Conservation (phyloP, 1,139 yeast genomes). For the Blastobotrys serpentis region DNA sequence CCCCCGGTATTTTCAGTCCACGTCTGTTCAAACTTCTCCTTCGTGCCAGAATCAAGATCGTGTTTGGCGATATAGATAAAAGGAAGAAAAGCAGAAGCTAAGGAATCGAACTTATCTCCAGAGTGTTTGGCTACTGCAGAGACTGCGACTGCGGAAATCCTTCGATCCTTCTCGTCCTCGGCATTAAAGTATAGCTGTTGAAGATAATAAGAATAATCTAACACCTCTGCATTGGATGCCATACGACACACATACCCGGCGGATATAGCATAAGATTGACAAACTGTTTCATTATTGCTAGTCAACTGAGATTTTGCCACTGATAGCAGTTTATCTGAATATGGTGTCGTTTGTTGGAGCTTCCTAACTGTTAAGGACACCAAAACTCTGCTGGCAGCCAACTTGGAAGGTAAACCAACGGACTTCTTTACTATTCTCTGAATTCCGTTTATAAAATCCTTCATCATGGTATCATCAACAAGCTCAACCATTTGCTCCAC, state of each 20-base stretch:
- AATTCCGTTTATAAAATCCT: constrained; percentile 51
- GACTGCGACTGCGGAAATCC: constrained; percentile 60
- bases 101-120: constrained; percentile 62
- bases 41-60: constrained; percentile 53
- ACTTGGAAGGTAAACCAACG: constrained; percentile 89
- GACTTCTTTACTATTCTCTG: constrained; percentile 57
- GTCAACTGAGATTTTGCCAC: constrained; percentile 58
- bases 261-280: constrained; percentile 75
- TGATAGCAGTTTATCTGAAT: constrained; percentile 61
- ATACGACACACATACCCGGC: constrained; percentile 77
- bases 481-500: constrained; percentile 65
- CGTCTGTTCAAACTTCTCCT: constrained; percentile 54
- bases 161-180: constrained; percentile 47
- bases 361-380: constrained; percentile 63
- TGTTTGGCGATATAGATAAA: constrained; percentile 75
- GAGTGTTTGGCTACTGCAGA: constrained; percentile 71
- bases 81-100: constrained; percentile 70
- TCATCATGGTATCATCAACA: constrained; percentile 41
- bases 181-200: constrained; percentile 63
- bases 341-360: constrained; percentile 53
- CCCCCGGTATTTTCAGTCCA: constrained; percentile 86
- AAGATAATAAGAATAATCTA: constrained; percentile 54
- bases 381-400: constrained; percentile 77
- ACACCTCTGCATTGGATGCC: constrained; percentile 53
- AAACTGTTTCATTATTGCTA: constrained; percentile 71